Conservation (phyloP, 2,329 filamentous ascomycete genomes). For the Leptographium galeiforme region DNA sequence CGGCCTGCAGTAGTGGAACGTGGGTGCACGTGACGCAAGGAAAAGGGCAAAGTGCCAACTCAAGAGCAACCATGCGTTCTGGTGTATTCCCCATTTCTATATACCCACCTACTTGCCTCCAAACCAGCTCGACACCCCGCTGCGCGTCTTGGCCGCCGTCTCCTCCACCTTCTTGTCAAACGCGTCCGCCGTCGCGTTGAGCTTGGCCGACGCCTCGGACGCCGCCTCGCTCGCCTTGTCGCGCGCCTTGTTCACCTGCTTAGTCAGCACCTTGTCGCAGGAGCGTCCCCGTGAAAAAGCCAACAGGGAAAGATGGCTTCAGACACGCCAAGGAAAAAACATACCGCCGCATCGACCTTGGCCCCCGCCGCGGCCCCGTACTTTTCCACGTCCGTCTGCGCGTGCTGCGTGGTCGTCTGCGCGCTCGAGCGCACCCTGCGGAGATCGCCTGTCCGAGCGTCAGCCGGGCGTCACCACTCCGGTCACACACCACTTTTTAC, state of each 20-base stretch:
- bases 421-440: slow-evolving; percentile 53
- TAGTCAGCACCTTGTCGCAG: no score
- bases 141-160: slow-evolving; percentile 69
- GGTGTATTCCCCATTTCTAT: no score
- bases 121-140: slow-evolving; percentile 76
- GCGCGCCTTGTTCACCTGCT: slow-evolving; percentile 37
- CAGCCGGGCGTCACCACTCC: background rate
- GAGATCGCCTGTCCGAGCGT: slow-evolving; percentile 52
- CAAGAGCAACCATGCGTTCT: no score
- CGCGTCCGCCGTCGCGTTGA: slow-evolving; percentile 63
- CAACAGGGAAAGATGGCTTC: no score
- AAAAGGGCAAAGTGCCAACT: no score
- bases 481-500: slow-evolving; percentile 16
- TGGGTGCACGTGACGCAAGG: no score
- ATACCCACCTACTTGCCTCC: slow-evolving; percentile 39
- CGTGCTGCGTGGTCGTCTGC: slow-evolving; percentile 51
- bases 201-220: slow-evolving; percentile 43
- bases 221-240: slow-evolving; percentile 45
- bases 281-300: no score
- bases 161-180: slow-evolving; percentile 74
- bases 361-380: slow-evolving; percentile 47
- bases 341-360: slow-evolving; percentile 57
- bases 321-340: slow-evolving; percentile 1
- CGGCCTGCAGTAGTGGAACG: slow-evolving; percentile 11
- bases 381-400: slow-evolving; percentile 50